Base-by-base conservation (phyloP, 176 grass and related monocot genomes). In the Oryza glumipatula region DNA sequence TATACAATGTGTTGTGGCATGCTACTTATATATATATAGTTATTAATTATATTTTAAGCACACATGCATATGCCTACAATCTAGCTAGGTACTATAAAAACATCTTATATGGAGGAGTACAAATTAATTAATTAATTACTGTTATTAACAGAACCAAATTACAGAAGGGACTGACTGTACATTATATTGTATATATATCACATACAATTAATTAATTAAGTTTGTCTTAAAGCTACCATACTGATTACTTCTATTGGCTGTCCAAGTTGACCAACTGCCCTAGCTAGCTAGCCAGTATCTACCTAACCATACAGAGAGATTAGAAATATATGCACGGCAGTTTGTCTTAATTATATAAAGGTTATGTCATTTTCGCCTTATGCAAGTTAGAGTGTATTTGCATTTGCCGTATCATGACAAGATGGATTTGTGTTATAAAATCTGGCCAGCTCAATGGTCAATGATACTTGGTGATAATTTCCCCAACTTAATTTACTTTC, bases 181-280 rank as follows among this genome's bases (percentile, higher is more conserved):
- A 26, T 72, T n/a, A 19, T 43, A 73, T 76, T 77, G n/a, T 66
- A 32, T 66, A 32, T 66, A 16, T 23, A 26, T 43, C 41, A 67
- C 22, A 74, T 74, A 41, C 33, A 30, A 68, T 44, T 67, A 14
- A 68, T 44, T 67, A 14, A 28, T 67, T 80, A 68, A 74, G 70
- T 46, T 75, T 75, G 46, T 81, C 68, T 75, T 16, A 68, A 86
- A 23, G 16, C 47, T 74, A 68, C 46, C 70, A 68, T 60, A 22
- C 7, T 45, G 2, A 68, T 80, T 49, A 64, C 67, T 84, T 67
- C 47, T 23, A 81, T 68, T 68, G 71, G 46, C 47, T 75, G 46
- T 30, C 63, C 4, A 76, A 82, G 85, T 87, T 81, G 78, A 87
- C 85, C 78, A 81, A 69, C 78, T 46, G 85, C 71, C 85, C 85